phyloP scores from a whole-genome alignment of 768 basidiomycete species.

The Kwoniella sp. region DNA sequence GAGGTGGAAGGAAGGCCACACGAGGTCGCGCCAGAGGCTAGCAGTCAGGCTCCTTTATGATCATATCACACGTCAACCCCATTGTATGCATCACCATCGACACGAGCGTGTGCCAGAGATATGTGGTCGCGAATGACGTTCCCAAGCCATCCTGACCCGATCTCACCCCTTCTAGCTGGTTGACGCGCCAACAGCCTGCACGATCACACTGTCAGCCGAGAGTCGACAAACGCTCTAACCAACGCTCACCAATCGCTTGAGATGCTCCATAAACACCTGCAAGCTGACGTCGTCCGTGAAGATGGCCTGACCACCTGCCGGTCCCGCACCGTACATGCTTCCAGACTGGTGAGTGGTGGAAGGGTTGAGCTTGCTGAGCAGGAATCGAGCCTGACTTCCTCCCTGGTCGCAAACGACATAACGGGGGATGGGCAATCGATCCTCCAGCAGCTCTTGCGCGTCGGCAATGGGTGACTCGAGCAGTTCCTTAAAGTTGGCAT shows the following conservation, averaged over 20 bases:
- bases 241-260: conserved; percentile 70
- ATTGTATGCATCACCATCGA: too few species aligned
- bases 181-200: conserved; percentile 50
- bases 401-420: conserved; percentile 98
- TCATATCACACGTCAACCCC: too few species aligned
- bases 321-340: conserved; percentile 61
- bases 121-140: too few species aligned
- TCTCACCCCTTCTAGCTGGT: conserved; percentile 34
- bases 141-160: too few species aligned
- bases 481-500: conserved; percentile 96
- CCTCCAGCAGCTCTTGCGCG: conserved; percentile 89
- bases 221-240: not conserved
- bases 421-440: conserved; percentile 93
- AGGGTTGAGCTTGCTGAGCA: conserved; percentile 91
- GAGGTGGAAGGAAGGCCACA: not conserved
- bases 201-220: not conserved
- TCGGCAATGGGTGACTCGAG: conserved; percentile 79
- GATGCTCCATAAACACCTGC: conserved; percentile 63
- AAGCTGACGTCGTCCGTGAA: conserved; percentile 98
- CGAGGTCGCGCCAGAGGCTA: not conserved
- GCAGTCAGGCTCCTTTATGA: too few species aligned
- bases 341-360: conserved; percentile 94
- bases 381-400: conserved; percentile 95
- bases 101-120: too few species aligned
- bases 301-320: conserved; percentile 78